phyloP scores from a whole-genome alignment of 768 basidiomycete species.

The Boletus pseudopeckii region DNA sequence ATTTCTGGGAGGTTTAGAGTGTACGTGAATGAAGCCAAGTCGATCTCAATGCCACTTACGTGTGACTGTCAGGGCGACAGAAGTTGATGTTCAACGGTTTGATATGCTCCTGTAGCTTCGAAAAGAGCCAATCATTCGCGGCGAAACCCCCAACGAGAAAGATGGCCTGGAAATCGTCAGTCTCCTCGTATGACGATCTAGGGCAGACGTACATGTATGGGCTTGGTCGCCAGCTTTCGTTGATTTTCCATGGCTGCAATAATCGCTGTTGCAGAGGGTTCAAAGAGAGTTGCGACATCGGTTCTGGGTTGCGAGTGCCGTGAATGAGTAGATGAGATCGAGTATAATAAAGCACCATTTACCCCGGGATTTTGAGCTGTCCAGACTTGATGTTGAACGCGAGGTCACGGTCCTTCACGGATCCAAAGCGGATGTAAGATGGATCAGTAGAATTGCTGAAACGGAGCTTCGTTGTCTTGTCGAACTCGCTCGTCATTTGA shows the following conservation, averaged over 20 bases:
- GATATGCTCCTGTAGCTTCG: slow-evolving; percentile 31
- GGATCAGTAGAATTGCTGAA: slow-evolving; percentile 40
- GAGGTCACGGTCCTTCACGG: slow-evolving; percentile 39
- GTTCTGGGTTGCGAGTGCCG: slow-evolving; percentile 9
- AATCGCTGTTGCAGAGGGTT: slow-evolving; percentile 24
- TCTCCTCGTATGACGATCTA: not conserved
- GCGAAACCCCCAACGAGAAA: slow-evolving; percentile 47
- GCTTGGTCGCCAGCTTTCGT: slow-evolving; percentile 12
- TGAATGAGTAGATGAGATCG: not conserved
- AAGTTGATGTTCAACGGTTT: slow-evolving; percentile 36
- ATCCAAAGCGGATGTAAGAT: slow-evolving; percentile 48
- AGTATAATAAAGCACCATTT: not conserved
- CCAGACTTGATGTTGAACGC: slow-evolving; percentile 43
- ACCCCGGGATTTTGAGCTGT: slow-evolving; percentile 43
- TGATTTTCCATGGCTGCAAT: slow-evolving; percentile 27
- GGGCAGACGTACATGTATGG: slow-evolving; percentile 24
- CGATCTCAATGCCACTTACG: slow-evolving; percentile 31
- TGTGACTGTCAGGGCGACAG: slow-evolving; percentile 49
- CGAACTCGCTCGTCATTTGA: slow-evolving; percentile 42
- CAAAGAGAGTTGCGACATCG: slow-evolving; percentile 31
- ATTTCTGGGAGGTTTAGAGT: slow-evolving; percentile 29
- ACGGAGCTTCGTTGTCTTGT: slow-evolving; percentile 44
- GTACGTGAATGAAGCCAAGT: not conserved
- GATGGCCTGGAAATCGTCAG: slow-evolving; percentile 26
- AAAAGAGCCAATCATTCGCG: slow-evolving; percentile 42